Evolutionary conservation across 1,284 basidiomycete genomes (phyloP).

Genomic region (Cutaneotrichosporon sp.): DNA sequence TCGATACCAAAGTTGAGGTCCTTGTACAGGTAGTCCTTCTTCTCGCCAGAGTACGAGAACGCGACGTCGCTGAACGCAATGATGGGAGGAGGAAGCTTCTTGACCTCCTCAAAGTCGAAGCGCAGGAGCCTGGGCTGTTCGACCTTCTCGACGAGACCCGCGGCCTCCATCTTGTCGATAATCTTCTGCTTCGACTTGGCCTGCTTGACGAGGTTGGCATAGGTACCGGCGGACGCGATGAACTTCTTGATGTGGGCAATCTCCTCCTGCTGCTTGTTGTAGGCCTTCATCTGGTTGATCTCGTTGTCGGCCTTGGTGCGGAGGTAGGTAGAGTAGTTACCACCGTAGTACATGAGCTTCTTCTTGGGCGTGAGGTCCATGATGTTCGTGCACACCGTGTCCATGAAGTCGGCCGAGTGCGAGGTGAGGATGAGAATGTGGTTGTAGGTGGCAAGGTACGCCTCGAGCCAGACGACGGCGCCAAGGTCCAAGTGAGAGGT

Average conservation of each 20-base stretch:
- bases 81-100: slow-evolving; percentile 92
- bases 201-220: slow-evolving; percentile 97
- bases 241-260: slow-evolving; percentile 96
- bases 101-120: slow-evolving; percentile 96
- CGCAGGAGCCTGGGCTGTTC: slow-evolving; percentile 69
- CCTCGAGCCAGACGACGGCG: slow-evolving; percentile 98
- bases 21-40: slow-evolving; percentile 83
- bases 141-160: slow-evolving; percentile 89
- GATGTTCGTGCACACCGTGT: slow-evolving; percentile 93
- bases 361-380: slow-evolving; percentile 78
- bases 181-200: slow-evolving; percentile 99
- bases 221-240: slow-evolving; percentile 97
- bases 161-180: slow-evolving; percentile 99
- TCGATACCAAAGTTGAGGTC: slow-evolving; percentile 92
- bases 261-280: slow-evolving; percentile 96
- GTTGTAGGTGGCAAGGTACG: slow-evolving; percentile 96
- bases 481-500: slow-evolving; percentile 75
- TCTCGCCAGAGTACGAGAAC: slow-evolving; percentile 89
- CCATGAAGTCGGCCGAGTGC: slow-evolving; percentile 99
- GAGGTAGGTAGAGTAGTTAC: slow-evolving; percentile 96
- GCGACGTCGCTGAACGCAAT: slow-evolving; percentile 94
- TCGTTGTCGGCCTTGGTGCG: slow-evolving; percentile 96
- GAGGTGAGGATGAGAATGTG: slow-evolving; percentile 81
- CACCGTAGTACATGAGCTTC: slow-evolving; percentile 80
- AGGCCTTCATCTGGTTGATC: slow-evolving; percentile 98